Base-by-base conservation (phyloP, 139 green algal genomes). In the Desmodesmus armatus region DNA sequence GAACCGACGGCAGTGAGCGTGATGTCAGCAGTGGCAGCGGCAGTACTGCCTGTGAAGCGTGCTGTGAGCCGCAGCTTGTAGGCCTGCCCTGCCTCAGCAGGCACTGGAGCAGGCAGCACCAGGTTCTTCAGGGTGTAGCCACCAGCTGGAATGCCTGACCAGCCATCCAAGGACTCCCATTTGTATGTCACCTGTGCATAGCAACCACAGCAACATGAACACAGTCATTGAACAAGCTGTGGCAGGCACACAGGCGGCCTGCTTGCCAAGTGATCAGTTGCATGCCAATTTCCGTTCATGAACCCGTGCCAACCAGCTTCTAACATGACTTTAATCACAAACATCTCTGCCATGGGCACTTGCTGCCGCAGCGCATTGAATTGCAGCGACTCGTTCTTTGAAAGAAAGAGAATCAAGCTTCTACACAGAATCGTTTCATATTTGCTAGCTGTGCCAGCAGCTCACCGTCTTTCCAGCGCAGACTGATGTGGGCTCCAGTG, bases 121-220 rank as follows among this genome's bases (percentile, higher is more conserved):
- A 80, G 73, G 49, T 80, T 41, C 33, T 80, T 80, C 31, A 23
- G 29, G 17, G 37, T 43, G 49, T 66, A 66, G n/a, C n/a, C n/a
- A 31, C 47, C 33, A 31, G 31, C 35, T 29, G 73, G 49, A 11
- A 80, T 29, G 3, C 19, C 73, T 51, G 73, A 4, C 73, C 73
- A 80, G 11, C 15, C 19, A 31, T 29, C 25, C 19, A 63, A 11
- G 2, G 31, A 51, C 25, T 60, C 55, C 73, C 73, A 80, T 17
- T 27, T 19, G 49, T 80, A 80, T 33, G 47, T 19, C 6, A 80
- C 73, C 73, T 80, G 73, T n/a, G n/a, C n/a, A n/a, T n/a, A n/a
- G n/a, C n/a, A n/a, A n/a, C 17, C 47, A 33, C 19, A 29, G 15
- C 7, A 55, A 21, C 13, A 55, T 21, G 47, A 21, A 55, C 9